Evolutionary conservation across 148 eudicot species (phyloP).

Genomic region (Mesembryanthemum crystallinum): DNA sequence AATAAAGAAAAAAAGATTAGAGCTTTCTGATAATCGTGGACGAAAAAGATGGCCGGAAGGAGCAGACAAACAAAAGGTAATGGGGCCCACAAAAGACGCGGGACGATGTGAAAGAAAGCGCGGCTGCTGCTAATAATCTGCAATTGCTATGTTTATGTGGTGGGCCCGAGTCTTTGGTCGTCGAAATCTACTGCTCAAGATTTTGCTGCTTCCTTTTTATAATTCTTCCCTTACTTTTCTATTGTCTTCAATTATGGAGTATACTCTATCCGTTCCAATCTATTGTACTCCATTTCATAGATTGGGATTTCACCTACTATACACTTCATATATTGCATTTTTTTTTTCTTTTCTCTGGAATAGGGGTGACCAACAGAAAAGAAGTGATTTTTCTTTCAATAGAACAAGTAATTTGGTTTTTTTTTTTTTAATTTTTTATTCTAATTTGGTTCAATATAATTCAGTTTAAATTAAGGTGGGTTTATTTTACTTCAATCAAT

Average conservation of each 20-base stretch:
- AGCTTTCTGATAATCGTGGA: conserved; percentile 4
- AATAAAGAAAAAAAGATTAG: not conserved
- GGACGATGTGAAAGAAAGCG: conserved; percentile 26
- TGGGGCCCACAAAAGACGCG: conserved; percentile 22
- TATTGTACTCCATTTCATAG: not conserved
- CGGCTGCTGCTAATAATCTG: conserved; percentile 30
- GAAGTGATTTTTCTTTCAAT: too few relatives aligned
- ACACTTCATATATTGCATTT: too few relatives aligned
- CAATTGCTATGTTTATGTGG: not conserved
- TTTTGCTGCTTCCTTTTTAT: conserved; percentile 26
- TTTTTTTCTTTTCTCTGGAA: too few relatives aligned
- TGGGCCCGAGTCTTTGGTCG: conserved; percentile 20
- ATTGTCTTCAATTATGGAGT: not conserved
- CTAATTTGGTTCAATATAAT: too few relatives aligned
- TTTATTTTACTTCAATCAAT: too few relatives aligned
- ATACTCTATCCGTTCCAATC: not conserved
- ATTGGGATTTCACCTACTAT: too few relatives aligned
- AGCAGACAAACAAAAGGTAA: conserved; percentile 19
- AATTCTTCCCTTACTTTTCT: not conserved
- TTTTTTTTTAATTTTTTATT: too few relatives aligned
- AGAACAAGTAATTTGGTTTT: too few relatives aligned
- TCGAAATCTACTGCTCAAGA: conserved; percentile 25
- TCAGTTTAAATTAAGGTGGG: too few relatives aligned
- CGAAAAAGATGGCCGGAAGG: conserved; percentile 17
- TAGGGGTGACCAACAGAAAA: too few relatives aligned